Evolutionary conservation across 129 eudicot species (phyloP), one percentile per base, ranked within the genome.

Genomic region (Apium graveolens): DNA sequence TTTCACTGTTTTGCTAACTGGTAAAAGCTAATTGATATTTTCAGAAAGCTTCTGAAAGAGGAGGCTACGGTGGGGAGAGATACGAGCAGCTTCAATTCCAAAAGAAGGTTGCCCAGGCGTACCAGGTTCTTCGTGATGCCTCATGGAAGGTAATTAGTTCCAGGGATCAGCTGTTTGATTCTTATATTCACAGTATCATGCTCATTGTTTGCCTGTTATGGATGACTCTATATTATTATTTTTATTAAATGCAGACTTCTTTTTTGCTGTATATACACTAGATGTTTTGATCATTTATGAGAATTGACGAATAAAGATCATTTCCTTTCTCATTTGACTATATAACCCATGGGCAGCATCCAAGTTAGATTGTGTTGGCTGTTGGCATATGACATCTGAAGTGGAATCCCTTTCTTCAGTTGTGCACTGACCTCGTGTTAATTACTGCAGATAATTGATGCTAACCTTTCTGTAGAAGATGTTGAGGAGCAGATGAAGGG

Each of bases 1-100:
- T 75, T 60, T 24, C 0, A 18, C 71, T 45, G 70, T 75, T 60
- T 24, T 4, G 41, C 60, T 45, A 78, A 55, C 38, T 78, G 11
- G 72, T 32, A 46, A 66, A 34, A 75, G 55, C 32, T 14, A 14
- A 51, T 70, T 55, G 18, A 53, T 70, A 70, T 65, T 43, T 75
- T 81, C 85, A 92, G 97, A 89, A 85, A 89, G 99, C 99, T 77
- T 92, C 99, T 27, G 95, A 92, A 89, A 90, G 99, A 89, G 97
- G 99, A 74, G 97, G 97, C 42, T 96, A 96, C 75, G 99, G 99
- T 49, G 97, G 88, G 21, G 99, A 96, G 80, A 82, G 97, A 77
- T 92, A 92, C 29, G 99, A 96, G 86, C 84, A 82, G 81, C 95
- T 92, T 79, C 97, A 92, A 78, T 92, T 96, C 84, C 97, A 92